Conservation (phyloP, 163 green algal species). For the Volvox carteri region DNA sequence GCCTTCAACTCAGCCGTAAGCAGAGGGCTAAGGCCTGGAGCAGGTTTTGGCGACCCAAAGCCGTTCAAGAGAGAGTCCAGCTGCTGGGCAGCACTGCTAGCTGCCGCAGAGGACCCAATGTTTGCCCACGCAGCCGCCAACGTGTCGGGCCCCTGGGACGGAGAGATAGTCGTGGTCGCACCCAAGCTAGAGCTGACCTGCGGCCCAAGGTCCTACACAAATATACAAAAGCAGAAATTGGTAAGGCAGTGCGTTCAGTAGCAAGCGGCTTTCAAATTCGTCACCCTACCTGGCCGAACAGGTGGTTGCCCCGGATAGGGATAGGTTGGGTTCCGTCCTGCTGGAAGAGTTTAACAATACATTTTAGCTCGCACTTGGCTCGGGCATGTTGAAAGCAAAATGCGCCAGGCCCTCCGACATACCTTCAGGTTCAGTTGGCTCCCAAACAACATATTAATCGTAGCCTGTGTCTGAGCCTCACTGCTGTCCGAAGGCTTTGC, state of each 20-base stretch:
- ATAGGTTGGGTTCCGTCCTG: conserved; percentile 34
- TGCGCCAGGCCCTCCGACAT: not conserved
- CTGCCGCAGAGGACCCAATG: not conserved
- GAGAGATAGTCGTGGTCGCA: not conserved
- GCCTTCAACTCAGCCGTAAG: conserved; percentile 41
- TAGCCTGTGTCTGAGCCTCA: not conserved
- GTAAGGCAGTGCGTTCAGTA: too few species aligned
- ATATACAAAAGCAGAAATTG: not conserved
- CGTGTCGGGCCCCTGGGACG: conserved; percentile 6
- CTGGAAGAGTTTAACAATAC: not conserved
- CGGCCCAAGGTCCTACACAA: not conserved
- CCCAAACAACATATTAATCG: conserved; percentile 33
- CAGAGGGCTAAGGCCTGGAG: not conserved
- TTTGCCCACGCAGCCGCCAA: conserved; percentile 25
- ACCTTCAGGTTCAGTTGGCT: conserved; percentile 37
- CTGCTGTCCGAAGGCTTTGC: not conserved
- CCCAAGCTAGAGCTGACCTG: conserved; percentile 41
- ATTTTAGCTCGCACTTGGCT: not conserved
- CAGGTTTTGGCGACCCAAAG: conserved; percentile 40
- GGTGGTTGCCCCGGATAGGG: conserved; percentile 8
- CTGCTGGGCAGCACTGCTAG: not conserved
- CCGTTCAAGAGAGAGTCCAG: conserved; percentile 27
- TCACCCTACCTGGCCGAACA: not conserved
- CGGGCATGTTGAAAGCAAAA: too few species aligned
- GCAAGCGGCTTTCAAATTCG: not conserved